phyloP scores from a whole-genome alignment of 129 eudicot genomes.

The Chrysanthemum makinoi region DNA sequence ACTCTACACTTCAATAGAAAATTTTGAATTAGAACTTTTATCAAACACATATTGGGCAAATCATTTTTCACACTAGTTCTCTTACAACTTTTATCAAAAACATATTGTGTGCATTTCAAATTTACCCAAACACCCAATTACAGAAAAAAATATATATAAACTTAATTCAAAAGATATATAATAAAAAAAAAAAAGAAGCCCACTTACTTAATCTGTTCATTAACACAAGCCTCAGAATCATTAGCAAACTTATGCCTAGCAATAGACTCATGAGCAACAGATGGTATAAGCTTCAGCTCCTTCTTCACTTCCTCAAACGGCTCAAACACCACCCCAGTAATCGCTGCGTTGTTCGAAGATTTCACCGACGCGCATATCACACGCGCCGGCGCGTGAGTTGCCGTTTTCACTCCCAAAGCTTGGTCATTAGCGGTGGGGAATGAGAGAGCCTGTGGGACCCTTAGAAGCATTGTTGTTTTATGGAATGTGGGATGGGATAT shows the following conservation, averaged over 20 bases:
- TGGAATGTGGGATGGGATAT: not conserved
- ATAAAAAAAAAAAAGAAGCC: not conserved
- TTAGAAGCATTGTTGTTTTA: slow-evolving; percentile 44
- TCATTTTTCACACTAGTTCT: not conserved
- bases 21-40: not conserved
- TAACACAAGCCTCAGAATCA: slow-evolving; percentile 65
- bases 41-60: not conserved
- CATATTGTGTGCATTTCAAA: no score
- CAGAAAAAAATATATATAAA: no score
- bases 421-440: not conserved
- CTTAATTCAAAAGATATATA: no score
- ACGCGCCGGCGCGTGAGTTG: slow-evolving; percentile 9
- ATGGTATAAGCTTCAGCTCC: slow-evolving; percentile 71
- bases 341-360: slow-evolving; percentile 44
- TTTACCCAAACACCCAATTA: no score
- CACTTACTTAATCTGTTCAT: slow-evolving; percentile 84
- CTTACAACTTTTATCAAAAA: slow-evolving; percentile 9
- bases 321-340: slow-evolving; percentile 71
- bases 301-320: slow-evolving; percentile 94
- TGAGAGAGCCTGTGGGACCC: slow-evolving; percentile 38
- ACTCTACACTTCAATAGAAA: not conserved
- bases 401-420: not conserved
- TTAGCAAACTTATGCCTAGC: slow-evolving; percentile 74
- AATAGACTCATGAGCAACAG: slow-evolving; percentile 59
- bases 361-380: slow-evolving; percentile 44